phyloP scores from a whole-genome alignment of 176 grass and related monocot species.

The Oryza coarctata region DNA sequence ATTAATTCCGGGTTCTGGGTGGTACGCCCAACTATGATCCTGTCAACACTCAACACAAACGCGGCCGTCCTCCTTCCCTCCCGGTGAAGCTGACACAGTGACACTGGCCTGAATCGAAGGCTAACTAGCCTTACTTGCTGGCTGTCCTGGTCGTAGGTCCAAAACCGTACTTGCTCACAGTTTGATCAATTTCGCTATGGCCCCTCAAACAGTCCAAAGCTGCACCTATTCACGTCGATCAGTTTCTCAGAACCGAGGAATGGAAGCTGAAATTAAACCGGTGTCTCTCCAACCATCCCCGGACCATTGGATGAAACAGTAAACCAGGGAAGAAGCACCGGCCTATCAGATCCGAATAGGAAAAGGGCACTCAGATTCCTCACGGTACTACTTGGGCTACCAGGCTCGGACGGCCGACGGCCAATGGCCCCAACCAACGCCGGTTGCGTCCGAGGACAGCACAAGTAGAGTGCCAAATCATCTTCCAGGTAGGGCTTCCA shows the following conservation, averaged over 20 bases:
- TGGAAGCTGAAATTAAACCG: neutral
- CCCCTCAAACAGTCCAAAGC: neutral
- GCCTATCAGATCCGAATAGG: neutral
- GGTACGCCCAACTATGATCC: neutral
- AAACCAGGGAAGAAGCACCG: neutral
- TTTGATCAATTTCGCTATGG: neutral
- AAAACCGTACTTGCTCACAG: neutral
- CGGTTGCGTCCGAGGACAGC: neutral
- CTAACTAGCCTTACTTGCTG: neutral
- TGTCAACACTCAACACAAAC: too few species aligned
- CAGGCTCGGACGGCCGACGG: neutral
- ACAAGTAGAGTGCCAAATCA: conserved; percentile 1
- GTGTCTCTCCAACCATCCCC: neutral
- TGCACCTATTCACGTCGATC: neutral
- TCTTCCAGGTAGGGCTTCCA: neutral
- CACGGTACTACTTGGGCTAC: conserved; percentile 14
- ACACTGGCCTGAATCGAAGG: neutral
- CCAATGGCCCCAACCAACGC: neutral
- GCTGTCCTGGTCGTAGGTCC: neutral
- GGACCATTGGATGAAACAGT: neutral
- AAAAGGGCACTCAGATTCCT: conserved; percentile 24
- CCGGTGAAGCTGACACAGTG: neutral
- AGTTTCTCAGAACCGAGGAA: neutral
- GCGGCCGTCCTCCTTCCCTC: neutral
- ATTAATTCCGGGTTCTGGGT: neutral